phyloP scores from a whole-genome alignment of 495 filamentous ascomycete genomes.

The Hypoxylon lienhwacheense region DNA sequence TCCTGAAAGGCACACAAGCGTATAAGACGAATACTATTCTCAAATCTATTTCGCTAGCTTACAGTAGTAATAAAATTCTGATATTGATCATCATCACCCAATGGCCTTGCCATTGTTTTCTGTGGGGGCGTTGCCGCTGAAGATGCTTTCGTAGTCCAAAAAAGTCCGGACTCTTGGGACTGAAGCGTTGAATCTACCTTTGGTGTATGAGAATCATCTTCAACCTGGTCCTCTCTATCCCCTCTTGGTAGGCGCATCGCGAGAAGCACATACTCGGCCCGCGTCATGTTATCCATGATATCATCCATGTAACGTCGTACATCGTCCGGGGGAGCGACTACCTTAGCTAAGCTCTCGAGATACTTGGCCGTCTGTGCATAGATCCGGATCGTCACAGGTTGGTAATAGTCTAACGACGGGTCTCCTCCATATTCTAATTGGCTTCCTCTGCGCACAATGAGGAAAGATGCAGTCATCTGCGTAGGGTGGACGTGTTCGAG shows the following conservation, averaged over 20 bases:
- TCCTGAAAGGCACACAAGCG: background rate
- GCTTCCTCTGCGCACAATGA: slow-evolving; percentile 64
- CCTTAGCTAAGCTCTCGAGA: slow-evolving; percentile 71
- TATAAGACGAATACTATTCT: slow-evolving; percentile 2
- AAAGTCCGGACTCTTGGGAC: slow-evolving; percentile 35
- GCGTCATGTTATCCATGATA: slow-evolving; percentile 72
- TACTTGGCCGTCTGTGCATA: slow-evolving; percentile 62
- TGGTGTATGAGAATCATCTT: slow-evolving; percentile 37
- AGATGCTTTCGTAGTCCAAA: slow-evolving; percentile 48
- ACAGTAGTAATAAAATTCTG: slow-evolving; percentile 50
- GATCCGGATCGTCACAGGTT: slow-evolving; percentile 83
- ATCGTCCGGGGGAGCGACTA: slow-evolving; percentile 78
- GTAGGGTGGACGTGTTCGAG: slow-evolving; percentile 63
- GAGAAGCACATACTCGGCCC: slow-evolving; percentile 68
- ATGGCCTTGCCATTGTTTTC: slow-evolving; percentile 34
- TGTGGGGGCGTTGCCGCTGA: slow-evolving; percentile 38
- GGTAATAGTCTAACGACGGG: slow-evolving; percentile 74
- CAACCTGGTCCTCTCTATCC: slow-evolving; percentile 40
- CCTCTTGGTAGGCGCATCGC: slow-evolving; percentile 65
- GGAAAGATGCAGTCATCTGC: slow-evolving; percentile 64
- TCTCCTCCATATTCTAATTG: slow-evolving; percentile 55
- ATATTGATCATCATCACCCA: slow-evolving; percentile 52
- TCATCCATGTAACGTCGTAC: slow-evolving; percentile 82
- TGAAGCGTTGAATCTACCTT: slow-evolving; percentile 26
- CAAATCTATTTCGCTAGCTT: slow-evolving; percentile 23